A percentile compares a stretch with the other conserved stretches of the same genome.
These are phyloP conservation scores for Leishmania mexicana DNA, from an alignment of 208 protist genomes.

Conservation along the genomic window DNA sequence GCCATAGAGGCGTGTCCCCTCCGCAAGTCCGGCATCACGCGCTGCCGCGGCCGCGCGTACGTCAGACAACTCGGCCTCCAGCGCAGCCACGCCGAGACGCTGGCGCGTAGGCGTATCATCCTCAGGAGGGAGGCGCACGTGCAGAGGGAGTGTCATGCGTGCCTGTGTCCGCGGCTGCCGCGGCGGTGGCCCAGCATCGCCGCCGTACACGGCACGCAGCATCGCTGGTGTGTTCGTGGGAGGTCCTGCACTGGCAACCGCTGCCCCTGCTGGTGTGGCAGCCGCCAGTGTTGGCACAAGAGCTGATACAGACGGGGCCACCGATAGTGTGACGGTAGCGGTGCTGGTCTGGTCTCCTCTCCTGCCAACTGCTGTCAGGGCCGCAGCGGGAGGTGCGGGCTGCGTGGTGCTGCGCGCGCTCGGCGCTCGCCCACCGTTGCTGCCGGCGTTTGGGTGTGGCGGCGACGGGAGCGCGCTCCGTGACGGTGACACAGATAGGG, in stretches of 20 bases:
- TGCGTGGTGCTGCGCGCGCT: not conserved
- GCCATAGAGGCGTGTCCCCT: conserved; percentile 19
- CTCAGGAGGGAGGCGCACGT: conserved; percentile 22
- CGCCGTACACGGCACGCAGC: conserved; percentile 23
- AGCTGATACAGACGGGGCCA: not conserved
- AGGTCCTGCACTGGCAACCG: not conserved
- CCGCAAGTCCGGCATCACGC: conserved; percentile 9
- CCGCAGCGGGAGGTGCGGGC: not conserved
- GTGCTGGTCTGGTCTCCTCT: not conserved
- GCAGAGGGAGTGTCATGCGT: conserved; percentile 28
- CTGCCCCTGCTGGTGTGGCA: not conserved
- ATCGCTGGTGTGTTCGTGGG: not conserved
- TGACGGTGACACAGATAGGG: not conserved
- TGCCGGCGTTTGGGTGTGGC: not conserved
- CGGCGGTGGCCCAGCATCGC: not conserved
- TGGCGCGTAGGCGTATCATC: conserved; percentile 3
- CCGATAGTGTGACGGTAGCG: not conserved
- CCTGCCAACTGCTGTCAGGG: not conserved
- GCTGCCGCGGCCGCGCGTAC: conserved; percentile 10
- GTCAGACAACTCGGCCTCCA: conserved; percentile 9
- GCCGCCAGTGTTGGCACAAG: not conserved
- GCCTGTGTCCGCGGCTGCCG: not conserved
- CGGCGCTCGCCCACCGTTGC: not conserved
- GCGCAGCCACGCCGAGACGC: not conserved
- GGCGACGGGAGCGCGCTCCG: not conserved